phyloP scores from a whole-genome alignment of 2,329 filamentous ascomycete genomes.

The Botrytis porri region DNA sequence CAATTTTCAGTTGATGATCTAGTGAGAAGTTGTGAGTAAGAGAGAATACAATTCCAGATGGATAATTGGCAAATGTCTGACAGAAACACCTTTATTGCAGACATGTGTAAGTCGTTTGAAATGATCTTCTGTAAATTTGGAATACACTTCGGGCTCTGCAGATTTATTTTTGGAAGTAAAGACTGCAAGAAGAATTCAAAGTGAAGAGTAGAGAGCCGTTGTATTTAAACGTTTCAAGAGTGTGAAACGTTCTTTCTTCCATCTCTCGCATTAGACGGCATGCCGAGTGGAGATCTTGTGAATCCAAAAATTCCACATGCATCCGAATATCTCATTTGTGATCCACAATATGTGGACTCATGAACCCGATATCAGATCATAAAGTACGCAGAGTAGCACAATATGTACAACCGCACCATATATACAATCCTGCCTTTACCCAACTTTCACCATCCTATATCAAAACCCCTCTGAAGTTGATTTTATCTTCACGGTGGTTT shows the following conservation, averaged over 20 bases:
- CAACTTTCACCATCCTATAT: not conserved
- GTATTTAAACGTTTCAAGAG: not conserved
- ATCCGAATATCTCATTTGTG: too few species aligned
- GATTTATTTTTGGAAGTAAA: not conserved
- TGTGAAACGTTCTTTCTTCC: not conserved
- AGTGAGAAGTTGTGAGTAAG: not conserved
- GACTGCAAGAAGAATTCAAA: not conserved
- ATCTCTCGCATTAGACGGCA: not conserved
- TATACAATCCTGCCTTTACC: not conserved
- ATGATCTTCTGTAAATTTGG: not conserved
- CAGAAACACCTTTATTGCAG: too few species aligned
- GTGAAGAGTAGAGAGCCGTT: not conserved
- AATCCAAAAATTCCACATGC: not conserved
- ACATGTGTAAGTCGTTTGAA: not conserved
- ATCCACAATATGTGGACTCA: not conserved
- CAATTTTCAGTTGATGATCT: not conserved
- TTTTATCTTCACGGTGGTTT: constrained; percentile 30
- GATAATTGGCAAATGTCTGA: too few species aligned
- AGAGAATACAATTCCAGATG: fast-evolving
- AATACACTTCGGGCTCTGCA: not conserved
- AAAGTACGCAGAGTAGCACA: not conserved
- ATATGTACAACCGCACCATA: not conserved
- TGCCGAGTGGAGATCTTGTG: not conserved
- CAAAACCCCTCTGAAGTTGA: not conserved
- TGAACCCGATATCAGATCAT: not conserved